Conservation (phyloP, 768 basidiomycete species). For the Pholiota molesta region DNA sequence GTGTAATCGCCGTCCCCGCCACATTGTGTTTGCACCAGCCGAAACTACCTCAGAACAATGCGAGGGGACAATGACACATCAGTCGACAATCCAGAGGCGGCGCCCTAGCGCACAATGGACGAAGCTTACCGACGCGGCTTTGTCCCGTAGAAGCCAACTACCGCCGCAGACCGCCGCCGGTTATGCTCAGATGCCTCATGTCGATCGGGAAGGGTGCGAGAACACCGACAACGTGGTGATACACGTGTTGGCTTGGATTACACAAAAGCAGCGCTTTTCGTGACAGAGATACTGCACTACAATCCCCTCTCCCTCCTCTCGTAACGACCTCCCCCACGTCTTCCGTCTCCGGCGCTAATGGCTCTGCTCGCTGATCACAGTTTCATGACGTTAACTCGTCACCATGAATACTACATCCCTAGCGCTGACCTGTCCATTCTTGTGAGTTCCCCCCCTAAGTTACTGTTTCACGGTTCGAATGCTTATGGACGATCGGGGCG, state of each 20-base stretch:
- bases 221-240: constrained; percentile 28
- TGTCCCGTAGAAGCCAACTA: not conserved
- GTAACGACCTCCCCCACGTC: not conserved
- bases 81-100: no score
- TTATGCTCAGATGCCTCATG: constrained; percentile 8
- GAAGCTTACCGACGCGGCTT: not conserved
- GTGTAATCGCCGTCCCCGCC: not conserved
- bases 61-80: no score
- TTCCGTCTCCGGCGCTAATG: not conserved
- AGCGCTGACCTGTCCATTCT: constrained; percentile 58
- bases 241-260: constrained; percentile 31
- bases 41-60: no score
- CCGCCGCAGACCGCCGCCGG: constrained; percentile 10
- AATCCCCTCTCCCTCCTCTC: not conserved
- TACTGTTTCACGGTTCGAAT: no score
- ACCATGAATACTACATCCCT: constrained; percentile 50
- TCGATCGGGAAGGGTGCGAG: constrained; percentile 8
- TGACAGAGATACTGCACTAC: constrained; percentile 16
- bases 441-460: constrained; percentile 33
- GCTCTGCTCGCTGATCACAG: constrained; percentile 20
- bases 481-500: not conserved
- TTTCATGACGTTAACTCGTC: constrained; percentile 25
- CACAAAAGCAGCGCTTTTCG: constrained; percentile 30
- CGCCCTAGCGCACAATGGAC: no score
- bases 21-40: not conserved